Conservation (phyloP, 306 rosid genomes). For the Fragaria iinumae region DNA sequence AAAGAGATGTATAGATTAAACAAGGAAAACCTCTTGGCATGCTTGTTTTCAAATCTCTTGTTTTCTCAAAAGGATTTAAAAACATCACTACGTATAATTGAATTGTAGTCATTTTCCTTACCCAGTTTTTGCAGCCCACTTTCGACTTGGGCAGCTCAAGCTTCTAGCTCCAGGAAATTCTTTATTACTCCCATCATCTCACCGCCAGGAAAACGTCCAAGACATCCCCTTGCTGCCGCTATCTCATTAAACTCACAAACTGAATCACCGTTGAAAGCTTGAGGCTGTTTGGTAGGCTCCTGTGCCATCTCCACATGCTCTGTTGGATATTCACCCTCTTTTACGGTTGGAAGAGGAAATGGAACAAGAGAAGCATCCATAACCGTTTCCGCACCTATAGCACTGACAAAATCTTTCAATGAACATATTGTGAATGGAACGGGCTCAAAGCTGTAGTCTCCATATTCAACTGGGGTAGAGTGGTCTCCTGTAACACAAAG, state of each 20-base stretch:
- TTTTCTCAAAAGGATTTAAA: conserved; percentile 6
- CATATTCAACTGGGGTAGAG: conserved; percentile 96
- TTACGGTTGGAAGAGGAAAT: conserved; percentile 72
- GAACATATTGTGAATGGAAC: conserved; percentile 77
- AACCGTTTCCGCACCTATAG: conserved; percentile 61
- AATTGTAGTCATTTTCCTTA: conserved; percentile 6
- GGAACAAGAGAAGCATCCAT: conserved; percentile 49
- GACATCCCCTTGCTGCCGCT: conserved; percentile 80
- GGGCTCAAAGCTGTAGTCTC: conserved; percentile 96
- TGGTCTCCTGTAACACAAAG: conserved; percentile 91
- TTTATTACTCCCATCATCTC: conserved; percentile 95
- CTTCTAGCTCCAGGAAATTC: conserved; percentile 49
- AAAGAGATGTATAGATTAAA: background rate
- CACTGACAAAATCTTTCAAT: conserved; percentile 69
- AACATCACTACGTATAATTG: conserved; percentile 5
- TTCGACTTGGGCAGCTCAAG: conserved; percentile 25
- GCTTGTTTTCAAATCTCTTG: background rate
- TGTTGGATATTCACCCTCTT: conserved; percentile 47
- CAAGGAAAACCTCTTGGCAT: background rate
- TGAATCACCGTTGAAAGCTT: conserved; percentile 61
- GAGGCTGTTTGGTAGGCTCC: conserved; percentile 29
- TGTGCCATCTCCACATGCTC: conserved; percentile 33
- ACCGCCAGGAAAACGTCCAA: conserved; percentile 90
- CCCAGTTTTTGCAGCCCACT: conserved; percentile 8
- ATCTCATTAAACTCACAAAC: conserved; percentile 69